Base-by-base conservation (phyloP, 1,284 basidiomycete species). In the Irpex lacteus region DNA sequence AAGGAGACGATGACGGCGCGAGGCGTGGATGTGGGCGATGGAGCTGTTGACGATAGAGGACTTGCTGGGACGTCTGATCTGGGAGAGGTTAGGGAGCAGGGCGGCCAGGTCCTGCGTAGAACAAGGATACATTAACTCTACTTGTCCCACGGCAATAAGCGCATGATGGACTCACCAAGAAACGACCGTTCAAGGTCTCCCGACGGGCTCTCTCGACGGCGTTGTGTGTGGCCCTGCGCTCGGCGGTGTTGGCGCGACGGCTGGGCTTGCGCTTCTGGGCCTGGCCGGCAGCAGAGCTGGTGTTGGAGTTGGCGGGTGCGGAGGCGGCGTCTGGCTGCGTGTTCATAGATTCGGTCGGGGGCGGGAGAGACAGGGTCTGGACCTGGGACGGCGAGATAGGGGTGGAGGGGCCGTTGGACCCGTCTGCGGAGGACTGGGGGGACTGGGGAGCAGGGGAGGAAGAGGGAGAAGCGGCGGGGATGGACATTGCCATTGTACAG, bases 11-110 rank as follows among this genome's bases (percentile, higher is more conserved):
- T 94, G 91, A 59, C 92, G 84, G 65, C 94, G 88, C 61, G 91
- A 89, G 58, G 90, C 86, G 72, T 91, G 89, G 69, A 96, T 86
- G 75, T 95, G 89, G 0, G 91, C 87, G 73, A 96, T 95, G 66
- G 87, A 90, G 56, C 91, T 94, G 80, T 96, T 97, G 76, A 98
- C 95, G 74, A 98, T 97, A 65, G 92, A 91, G 15, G 91, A 93
- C 80, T 98, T 98, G 75, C 92, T 95, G 1, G 95, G 96, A 55
- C 96, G 89, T 67, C 95, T 90, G 77, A 95, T 92, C 70, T 92
- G 86, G 18, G 91, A 91, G 66, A 97, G 88, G 75, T 95, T 93
- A 60, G 95, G 95, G 15, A 97, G 86, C 49, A 96, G 86, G 11
- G 88, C 88, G 63, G 95, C 95, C 63, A 97, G 91, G 70, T 94